Conservation (phyloP, 305 asterid species). For the Solanum hybrid region DNA sequence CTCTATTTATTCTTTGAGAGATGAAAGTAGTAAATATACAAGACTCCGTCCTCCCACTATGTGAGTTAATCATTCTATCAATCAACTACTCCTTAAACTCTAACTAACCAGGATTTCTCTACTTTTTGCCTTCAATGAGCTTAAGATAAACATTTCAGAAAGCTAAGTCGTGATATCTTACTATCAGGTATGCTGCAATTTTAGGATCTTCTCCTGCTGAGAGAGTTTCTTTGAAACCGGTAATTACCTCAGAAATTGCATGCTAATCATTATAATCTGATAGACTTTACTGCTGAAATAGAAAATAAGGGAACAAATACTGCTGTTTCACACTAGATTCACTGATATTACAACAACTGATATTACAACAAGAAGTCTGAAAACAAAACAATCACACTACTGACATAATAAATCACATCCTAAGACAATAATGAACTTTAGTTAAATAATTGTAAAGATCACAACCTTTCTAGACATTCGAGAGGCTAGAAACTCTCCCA, state of each 20-base stretch:
- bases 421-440: too few relatives aligned
- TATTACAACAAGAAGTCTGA: too few relatives aligned
- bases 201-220: slow-evolving; percentile 73
- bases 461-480: too few relatives aligned
- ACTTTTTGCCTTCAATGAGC: neutral
- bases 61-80: neutral
- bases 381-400: too few relatives aligned
- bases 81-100: neutral
- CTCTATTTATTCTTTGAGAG: neutral
- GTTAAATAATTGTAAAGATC: too few relatives aligned
- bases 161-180: neutral
- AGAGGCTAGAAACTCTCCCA: too few relatives aligned
- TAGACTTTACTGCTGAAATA: too few relatives aligned
- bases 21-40: neutral
- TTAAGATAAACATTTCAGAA: neutral
- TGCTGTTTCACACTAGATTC: too few relatives aligned
- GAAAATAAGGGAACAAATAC: too few relatives aligned
- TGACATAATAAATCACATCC: too few relatives aligned
- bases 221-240: slow-evolving; percentile 63
- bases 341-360: too few relatives aligned
- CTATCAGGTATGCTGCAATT: slow-evolving; percentile 79
- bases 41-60: neutral
- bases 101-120: neutral
- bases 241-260: slow-evolving; percentile 26
- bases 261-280: neutral